Evolutionary conservation across 768 basidiomycete species (phyloP).

Genomic region (Suillus variegatus): DNA sequence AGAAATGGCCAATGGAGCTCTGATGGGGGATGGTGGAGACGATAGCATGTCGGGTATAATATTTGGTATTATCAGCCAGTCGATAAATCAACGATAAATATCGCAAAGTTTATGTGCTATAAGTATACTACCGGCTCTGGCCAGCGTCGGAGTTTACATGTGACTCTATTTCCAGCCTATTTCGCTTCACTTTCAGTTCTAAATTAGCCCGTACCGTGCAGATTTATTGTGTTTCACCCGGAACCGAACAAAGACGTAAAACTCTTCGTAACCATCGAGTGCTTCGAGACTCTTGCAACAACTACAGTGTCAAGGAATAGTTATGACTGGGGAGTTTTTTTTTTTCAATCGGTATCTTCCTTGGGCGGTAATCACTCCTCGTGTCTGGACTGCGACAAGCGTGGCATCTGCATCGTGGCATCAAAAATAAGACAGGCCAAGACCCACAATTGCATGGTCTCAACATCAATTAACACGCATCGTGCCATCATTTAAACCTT

Average conservation of each 20-base stretch:
- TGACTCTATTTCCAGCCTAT: background rate
- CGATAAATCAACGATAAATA: background rate
- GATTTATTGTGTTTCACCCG: background rate
- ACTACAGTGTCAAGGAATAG: background rate
- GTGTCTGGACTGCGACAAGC: background rate
- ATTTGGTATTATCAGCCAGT: background rate
- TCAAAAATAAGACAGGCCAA: background rate
- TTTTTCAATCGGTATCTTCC: background rate
- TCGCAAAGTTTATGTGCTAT: background rate
- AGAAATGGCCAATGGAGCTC: conserved; percentile 25
- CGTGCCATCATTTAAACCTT: background rate
- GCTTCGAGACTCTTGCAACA: background rate
- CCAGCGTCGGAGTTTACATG: conserved; percentile 7
- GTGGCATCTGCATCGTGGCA: background rate
- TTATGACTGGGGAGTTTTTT: background rate
- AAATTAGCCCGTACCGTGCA: background rate
- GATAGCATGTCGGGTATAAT: conserved; percentile 18
- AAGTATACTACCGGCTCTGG: background rate
- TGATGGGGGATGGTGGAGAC: conserved; percentile 23
- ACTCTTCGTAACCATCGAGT: background rate
- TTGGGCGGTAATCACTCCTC: conserved; percentile 10
- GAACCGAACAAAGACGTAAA: background rate
- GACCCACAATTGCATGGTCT: background rate
- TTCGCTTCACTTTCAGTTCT: background rate
- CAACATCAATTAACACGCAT: background rate